Base-by-base conservation (phyloP, 2,329 filamentous ascomycete genomes). In the Colletotrichum chlorophyti region DNA sequence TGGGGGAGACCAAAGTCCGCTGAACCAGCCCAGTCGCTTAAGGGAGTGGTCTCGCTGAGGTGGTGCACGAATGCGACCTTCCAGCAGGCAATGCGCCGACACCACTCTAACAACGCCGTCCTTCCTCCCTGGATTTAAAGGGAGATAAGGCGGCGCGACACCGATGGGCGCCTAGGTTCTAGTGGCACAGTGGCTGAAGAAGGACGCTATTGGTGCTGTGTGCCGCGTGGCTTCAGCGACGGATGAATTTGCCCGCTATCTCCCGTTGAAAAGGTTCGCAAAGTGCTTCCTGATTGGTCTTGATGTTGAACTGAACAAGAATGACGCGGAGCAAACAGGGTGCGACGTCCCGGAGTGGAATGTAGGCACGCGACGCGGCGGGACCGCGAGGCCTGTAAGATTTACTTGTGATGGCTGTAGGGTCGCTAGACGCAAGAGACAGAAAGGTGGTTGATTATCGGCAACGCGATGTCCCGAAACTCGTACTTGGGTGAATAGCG, bases 221-320 rank as follows among this genome's bases (percentile, higher is more conserved):
- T 37, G 50, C 50, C 42, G 29, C 42, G 54, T 50, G 51, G 51
- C 55, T 59, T 40, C 23, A 38, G 55, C 17, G 32, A 29, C 7
- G 27, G 19, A 6, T 21, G 23, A 37, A 45, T 55, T 54, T 24
- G 35, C 23, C 43, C 26, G 37, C 37, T 40, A 27, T 32, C 15
- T 49, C 43, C 43, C 24, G 15, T 12, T 23, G n/a, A n/a, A n/a
- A n/a, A n/a, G n/a, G n/a, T n/a, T n/a, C n/a, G n/a, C 27, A 21
- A 21, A 29, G 21, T 14, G 23, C 15, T 47, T 23, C 34, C 42
- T 24, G 41, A 53, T 53, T 47, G 54, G 49, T 9, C 15, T 11
- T 9, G 34, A 4, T 32, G 5, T 9, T 27, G 11, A 19, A 11
- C 15, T 38, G 35, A 5, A 7, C 15, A 19, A 15, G 17, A 19